phyloP scores from a whole-genome alignment of 2,329 filamentous ascomycete genomes.

The Cercospora brassicicola region DNA sequence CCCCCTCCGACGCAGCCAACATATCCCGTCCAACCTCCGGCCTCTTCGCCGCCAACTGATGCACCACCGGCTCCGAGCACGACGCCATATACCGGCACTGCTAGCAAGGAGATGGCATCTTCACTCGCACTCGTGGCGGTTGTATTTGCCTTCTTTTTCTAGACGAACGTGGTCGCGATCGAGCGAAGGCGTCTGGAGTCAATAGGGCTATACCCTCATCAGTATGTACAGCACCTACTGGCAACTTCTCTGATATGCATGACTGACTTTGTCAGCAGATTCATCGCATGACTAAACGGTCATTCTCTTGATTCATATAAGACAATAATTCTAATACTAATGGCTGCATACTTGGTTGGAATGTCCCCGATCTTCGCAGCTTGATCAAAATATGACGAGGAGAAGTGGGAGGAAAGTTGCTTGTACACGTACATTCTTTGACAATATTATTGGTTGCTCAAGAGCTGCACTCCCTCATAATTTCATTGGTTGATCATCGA shows the following conservation, averaged over 20 bases:
- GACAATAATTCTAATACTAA: background rate
- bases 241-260: background rate
- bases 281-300: background rate
- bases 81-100: conserved; percentile 6
- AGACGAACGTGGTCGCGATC: background rate
- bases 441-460: background rate
- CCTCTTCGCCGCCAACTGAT: background rate
- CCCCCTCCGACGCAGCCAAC: background rate
- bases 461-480: background rate
- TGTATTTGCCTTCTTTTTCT: conserved; percentile 15
- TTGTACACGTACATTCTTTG: background rate
- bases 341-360: background rate
- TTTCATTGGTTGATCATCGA: background rate
- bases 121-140: conserved; percentile 12
- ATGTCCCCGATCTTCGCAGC: background rate
- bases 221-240: background rate
- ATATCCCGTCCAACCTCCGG: background rate
- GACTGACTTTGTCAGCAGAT: background rate
- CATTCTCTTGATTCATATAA: background rate
- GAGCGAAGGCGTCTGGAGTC: conserved; percentile 13
- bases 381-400: background rate
- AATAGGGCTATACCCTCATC: background rate
- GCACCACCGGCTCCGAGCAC: conserved; percentile 7
- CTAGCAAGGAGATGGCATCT: conserved; percentile 10
- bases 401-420: background rate